Evolutionary conservation across 1,139 yeast genomes (phyloP), one percentile per base, ranked within the genome.

Genomic region (Yamadazyma sp.): DNA sequence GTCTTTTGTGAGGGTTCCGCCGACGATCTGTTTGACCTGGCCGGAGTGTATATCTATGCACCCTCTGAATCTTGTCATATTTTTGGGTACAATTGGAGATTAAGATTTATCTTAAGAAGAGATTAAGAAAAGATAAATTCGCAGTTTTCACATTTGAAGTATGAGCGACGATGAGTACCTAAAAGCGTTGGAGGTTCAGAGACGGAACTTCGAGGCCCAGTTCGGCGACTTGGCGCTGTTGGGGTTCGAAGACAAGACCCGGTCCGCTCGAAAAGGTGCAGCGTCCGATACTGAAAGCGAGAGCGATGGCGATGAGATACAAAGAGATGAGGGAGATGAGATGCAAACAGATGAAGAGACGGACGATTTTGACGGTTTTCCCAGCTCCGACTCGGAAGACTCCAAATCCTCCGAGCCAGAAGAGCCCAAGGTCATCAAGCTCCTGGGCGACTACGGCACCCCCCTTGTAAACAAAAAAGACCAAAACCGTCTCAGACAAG

Each of bases 41-140:
- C 98, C 98, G 4, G 85, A 77, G 59, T 92, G 98, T 45, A 92
- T 82, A 59, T 92, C 98, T 30, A 92, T 92, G 54, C 98, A 92
- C 1, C 97, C 98, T 56, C 92, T 78, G 63, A 87, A 94, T 42
- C 74, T 73, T 1, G 97, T 90, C 97, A 90, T 90, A n/a, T n/a
- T n/a, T n/a, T n/a, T n/a, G n/a, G n/a, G n/a, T n/a, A n/a, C n/a
- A n/a, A n/a, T n/a, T n/a, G n/a, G n/a, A n/a, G n/a, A n/a, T n/a
- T n/a, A n/a, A n/a, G n/a, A n/a, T n/a, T n/a, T n/a, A n/a, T n/a
- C n/a, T n/a, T n/a, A n/a, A n/a, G n/a, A n/a, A n/a, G n/a, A n/a
- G n/a, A 11, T 9, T 14, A 5, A 23, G 11, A 23, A 23, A 12
- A 23, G n/a, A 13, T 27, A 26, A 12, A 26, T 26, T 31, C 16